Evolutionary conservation across 192 early-diverging fungal species (phyloP), one percentile per base, ranked within the genome.

Genomic region (Haplosporangium gracile): DNA sequence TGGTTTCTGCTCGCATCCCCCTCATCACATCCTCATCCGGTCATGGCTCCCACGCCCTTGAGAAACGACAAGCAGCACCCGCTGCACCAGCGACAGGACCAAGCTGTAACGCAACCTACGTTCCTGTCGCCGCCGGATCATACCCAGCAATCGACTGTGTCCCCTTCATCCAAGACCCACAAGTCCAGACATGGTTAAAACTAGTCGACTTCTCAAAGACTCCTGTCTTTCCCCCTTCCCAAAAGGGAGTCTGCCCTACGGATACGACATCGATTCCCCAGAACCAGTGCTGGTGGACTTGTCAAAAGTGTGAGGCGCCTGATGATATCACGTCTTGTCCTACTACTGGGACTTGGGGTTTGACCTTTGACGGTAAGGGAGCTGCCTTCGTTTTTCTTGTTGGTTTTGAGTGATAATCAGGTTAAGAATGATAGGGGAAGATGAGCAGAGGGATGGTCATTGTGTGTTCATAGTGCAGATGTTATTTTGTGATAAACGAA

Each of bases 251-350:
- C 70, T 81, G 78, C 18, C 78, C 78, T 18, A 42, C 78, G 16
- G 38, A 70, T 29, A 18, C n/a, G 18, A 53, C 77, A 8, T 16
- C 45, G n/a, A 60, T 88, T 32, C 47, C 72, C n/a, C 78, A 65
- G 69, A 68, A 81, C 45, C 89, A 88, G 45, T 90, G 91, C 40
- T 87, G 88, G 76, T 92, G 91, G 90, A 87, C 90, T 7, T 90
- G 87, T 34, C 83, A 88, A 55, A 88, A 88, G 15, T 88, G 87
- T 65, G 75, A 68, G 29, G 78, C 81, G 24, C 55, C 77, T 20
- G 81, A 85, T 38, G 86, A 82, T 57, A 84, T 91, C 42, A 80
- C 78, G 9, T 49, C 57, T 26, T 80, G 78, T n/a, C 78, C 78
- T 1, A 74, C 78, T 18, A 76, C 75, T 40, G 83, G 79, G 18